Percentiles rank a stretch among this genome's conserved stretches.
These are phyloP conservation scores for Scutellaria minor DNA, from an alignment of 257 asterid species.

Conservation along the genomic window DNA sequence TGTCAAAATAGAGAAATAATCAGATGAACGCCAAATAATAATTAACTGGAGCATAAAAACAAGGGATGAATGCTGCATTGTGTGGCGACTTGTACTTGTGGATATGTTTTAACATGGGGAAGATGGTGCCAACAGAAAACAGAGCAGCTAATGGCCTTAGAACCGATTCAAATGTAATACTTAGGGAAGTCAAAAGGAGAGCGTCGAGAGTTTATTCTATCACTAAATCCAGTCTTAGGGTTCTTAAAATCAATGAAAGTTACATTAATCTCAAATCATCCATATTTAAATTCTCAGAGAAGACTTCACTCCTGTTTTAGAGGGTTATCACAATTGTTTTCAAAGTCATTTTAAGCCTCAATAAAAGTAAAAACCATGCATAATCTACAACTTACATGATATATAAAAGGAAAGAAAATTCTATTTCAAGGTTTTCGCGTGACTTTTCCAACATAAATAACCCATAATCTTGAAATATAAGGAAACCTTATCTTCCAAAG, in stretches of 20 bases:
- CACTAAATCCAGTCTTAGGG: neutral
- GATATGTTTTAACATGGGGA: neutral
- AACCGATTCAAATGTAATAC: neutral
- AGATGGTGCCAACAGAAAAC: neutral
- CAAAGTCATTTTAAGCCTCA: neutral
- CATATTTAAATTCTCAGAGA: constrained; percentile 11
- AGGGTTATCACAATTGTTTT: neutral
- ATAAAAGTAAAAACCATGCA: neutral
- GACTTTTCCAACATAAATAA: neutral
- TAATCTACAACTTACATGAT: too few species aligned
- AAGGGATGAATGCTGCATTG: neutral
- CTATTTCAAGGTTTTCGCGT: neutral
- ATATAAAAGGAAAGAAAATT: too few species aligned
- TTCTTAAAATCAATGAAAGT: neutral
- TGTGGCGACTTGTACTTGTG: neutral
- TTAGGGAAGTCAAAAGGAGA: neutral
- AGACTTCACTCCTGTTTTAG: neutral
- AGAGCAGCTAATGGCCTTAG: neutral
- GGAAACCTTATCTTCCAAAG: neutral
- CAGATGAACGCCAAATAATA: neutral
- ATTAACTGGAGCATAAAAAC: neutral
- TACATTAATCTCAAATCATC: neutral
- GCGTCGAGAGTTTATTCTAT: neutral
- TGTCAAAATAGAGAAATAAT: too few species aligned
- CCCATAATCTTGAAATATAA: neutral